Base-by-base conservation (phyloP, 331 rosid species). In the Cydonia oblonga region DNA sequence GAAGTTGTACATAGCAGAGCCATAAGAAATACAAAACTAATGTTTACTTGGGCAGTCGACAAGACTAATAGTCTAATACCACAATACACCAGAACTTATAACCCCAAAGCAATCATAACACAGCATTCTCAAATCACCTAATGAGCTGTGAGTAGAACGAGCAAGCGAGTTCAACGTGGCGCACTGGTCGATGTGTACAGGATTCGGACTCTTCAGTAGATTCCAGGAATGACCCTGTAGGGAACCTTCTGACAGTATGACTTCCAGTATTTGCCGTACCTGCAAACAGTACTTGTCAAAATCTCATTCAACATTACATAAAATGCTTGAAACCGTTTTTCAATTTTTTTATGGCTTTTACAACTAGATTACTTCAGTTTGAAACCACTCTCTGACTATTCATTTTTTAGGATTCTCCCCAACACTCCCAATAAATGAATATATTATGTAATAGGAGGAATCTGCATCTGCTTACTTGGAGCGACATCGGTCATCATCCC, bases 201-300 rank as follows among this genome's bases (percentile, higher is more conserved):
- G 59, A 18, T 12, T 54, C 9, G 22, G 68, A 64, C 57, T 56
- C 44, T 20, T 73, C 77, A 93, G 84, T 83, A 89, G 68, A 91
- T 82, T 80, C 98, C 98, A 1, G 98, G 97, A 80, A 93, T 66
- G 74, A 93, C 79, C 76, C 91, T 84, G 87, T 73, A 69, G 12
- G 96, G 85, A 52, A 93, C 98, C 87, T 81, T 91, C 77, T 84
- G 88, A 71, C 98, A 89, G 58, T 93, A 93, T 25, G 76, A 66
- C 79, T 91, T 93, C 98, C 98, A 93, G 81, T 85, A 88, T 75
- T 85, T 91, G 23, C 97, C 96, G 61, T 93, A 93, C 96, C 98
- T 93, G 91, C 86, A 75, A 57, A 64, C 19, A 56, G 57, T 42
- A 38, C 35, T 5, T 0, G 40, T 76, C 24, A 67, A 57, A 54